Conservation (phyloP, 2,329 filamentous ascomycete genomes). For the Golovinomyces cichoracearum region DNA sequence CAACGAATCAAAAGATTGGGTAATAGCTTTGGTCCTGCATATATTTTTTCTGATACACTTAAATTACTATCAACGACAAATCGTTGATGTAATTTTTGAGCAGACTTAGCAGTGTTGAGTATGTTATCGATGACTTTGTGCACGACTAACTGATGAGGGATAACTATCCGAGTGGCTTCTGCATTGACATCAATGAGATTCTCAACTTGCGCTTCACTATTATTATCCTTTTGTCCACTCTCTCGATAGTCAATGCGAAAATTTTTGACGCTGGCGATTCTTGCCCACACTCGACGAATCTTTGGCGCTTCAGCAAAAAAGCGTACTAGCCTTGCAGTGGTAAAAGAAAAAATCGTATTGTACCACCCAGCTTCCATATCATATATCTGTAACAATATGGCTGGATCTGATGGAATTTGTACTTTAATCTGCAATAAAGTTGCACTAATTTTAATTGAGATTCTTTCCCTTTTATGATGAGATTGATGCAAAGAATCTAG, state of each 20-base stretch:
- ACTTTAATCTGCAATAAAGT: constrained; percentile 69
- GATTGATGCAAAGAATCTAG: constrained; percentile 10
- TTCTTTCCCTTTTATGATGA: constrained; percentile 28
- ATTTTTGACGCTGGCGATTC: constrained; percentile 60
- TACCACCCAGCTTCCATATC: constrained; percentile 60
- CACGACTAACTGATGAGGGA: constrained; percentile 76
- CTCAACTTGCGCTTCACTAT: constrained; percentile 37
- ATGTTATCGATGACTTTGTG: constrained; percentile 85
- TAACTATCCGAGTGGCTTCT: constrained; percentile 64
- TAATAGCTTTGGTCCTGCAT: constrained; percentile 63
- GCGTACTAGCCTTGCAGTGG: constrained; percentile 52
- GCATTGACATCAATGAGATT: constrained; percentile 60
- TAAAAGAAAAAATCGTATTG: constrained; percentile 63
- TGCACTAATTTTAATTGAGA: constrained; percentile 60
- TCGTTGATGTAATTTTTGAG: constrained; percentile 74
- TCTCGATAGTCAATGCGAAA: constrained; percentile 59
- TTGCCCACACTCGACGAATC: constrained; percentile 61
- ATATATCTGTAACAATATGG: constrained; percentile 72
- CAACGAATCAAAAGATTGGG: constrained; percentile 65
- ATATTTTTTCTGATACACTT: constrained; percentile 62
- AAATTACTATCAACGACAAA: constrained; percentile 73
- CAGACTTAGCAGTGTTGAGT: constrained; percentile 64
- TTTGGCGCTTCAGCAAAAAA: constrained; percentile 70
- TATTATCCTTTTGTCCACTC: constrained; percentile 38
- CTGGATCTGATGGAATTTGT: constrained; percentile 68